phyloP scores from a whole-genome alignment of 2,329 filamentous ascomycete species.

The Trichoderma sp. region DNA sequence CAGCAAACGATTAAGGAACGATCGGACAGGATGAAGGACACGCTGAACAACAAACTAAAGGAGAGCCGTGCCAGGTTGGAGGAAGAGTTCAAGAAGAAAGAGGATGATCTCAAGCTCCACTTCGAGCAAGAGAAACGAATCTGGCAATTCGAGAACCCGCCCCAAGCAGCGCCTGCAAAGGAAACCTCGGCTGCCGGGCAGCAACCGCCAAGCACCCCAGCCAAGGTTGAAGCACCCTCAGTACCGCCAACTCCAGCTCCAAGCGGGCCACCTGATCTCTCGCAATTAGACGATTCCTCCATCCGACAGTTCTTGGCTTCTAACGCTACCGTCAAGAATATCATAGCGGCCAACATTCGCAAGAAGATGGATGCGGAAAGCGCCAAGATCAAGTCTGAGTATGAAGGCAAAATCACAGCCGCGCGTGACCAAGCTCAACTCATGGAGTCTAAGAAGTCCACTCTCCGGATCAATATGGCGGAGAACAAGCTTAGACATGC shows the following conservation, averaged over 20 bases:
- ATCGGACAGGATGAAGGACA: constrained; percentile 68
- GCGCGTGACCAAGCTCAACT: constrained; percentile 66
- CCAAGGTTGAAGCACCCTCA: constrained; percentile 35
- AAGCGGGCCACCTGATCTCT: constrained; percentile 44
- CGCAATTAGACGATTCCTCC: constrained; percentile 55
- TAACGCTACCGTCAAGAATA: constrained; percentile 59
- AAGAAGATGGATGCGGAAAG: constrained; percentile 69
- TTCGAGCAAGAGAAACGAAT: background rate
- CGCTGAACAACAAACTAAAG: constrained; percentile 68
- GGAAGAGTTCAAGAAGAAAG: constrained; percentile 41
- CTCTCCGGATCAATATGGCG: constrained; percentile 75
- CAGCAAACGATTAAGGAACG: constrained; percentile 63
- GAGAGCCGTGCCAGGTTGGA: constrained; percentile 60
- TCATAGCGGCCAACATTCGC: constrained; percentile 64
- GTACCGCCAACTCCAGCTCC: constrained; percentile 40
- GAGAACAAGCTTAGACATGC: constrained; percentile 67
- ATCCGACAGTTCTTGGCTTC: constrained; percentile 58
- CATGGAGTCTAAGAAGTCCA: constrained; percentile 73
- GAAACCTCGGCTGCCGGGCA: background rate
- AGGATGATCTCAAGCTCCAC: background rate
- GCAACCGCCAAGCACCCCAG: background rate
- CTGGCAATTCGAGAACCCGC: background rate
- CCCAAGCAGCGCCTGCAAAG: background rate
- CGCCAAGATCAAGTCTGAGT: constrained; percentile 59
- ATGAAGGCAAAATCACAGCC: constrained; percentile 54